Conservation (phyloP, 805 yeast species). For the Starmerella davenportii region DNA sequence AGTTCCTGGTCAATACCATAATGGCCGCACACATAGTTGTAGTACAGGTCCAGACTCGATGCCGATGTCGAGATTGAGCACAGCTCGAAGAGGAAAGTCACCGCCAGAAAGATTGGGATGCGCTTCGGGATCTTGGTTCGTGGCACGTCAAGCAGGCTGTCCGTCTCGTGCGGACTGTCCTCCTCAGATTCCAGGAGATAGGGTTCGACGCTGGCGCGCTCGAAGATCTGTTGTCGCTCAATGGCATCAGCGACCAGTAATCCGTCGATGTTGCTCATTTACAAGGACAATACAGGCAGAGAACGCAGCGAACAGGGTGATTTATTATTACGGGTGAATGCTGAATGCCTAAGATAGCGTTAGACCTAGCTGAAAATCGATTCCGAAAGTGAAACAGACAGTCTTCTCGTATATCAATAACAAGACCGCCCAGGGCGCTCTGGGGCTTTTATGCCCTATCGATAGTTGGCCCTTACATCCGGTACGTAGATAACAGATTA, state of each 20-base stretch:
- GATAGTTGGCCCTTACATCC: no score
- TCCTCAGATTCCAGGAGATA: background rate
- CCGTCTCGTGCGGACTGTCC: constrained; percentile 5
- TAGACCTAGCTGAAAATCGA: no score
- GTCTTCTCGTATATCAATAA: no score
- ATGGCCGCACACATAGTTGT: constrained; percentile 13
- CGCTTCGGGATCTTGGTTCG: constrained; percentile 13
- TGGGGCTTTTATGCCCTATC: no score
- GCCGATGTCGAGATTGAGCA: constrained; percentile 11
- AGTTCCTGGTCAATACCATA: constrained; percentile 5
- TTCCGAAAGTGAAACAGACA: no score
- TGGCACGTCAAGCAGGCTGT: constrained; percentile 11
- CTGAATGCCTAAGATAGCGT: no score
- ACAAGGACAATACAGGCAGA: no score
- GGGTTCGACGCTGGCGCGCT: constrained; percentile 13
- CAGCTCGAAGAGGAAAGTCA: background rate
- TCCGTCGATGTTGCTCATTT: background rate
- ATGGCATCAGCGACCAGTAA: background rate
- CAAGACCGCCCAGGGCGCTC: no score
- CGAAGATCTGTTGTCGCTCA: constrained; percentile 8
- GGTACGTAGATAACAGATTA: no score
- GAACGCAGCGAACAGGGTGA: no score
- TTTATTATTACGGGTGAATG: no score
- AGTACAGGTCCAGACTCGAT: constrained; percentile 14
- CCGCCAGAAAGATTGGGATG: constrained; percentile 7